Conservation (phyloP, 192 early-diverging fungal species). For the Podila verticillata region DNA sequence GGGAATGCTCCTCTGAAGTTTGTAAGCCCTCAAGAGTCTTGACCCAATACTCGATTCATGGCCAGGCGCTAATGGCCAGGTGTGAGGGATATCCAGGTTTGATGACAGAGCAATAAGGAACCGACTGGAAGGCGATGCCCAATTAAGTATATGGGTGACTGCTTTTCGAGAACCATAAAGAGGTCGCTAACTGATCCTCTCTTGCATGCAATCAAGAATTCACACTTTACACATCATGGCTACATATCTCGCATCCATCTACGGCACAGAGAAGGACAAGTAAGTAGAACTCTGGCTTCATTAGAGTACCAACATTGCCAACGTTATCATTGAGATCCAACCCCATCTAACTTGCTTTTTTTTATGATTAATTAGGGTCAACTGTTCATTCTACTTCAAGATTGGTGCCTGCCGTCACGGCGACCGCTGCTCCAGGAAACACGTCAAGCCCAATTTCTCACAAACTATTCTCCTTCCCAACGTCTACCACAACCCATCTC, state of each 20-base stretch:
- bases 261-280: constrained; percentile 99
- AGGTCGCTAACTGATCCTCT: too few relatives aligned
- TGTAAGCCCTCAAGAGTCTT: too few relatives aligned
- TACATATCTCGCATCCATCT: constrained; percentile 88
- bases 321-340: neutral
- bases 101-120: too few relatives aligned
- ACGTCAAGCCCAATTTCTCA: constrained; percentile 95
- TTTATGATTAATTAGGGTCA: constrained; percentile 67
- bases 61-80: too few relatives aligned
- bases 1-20: too few relatives aligned
- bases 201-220: too few relatives aligned
- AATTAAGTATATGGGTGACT: too few relatives aligned
- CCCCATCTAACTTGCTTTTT: neutral
- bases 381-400: constrained; percentile 99
- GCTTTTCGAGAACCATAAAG: too few relatives aligned
- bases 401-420: constrained; percentile 99
- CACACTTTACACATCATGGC: constrained; percentile 63
- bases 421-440: constrained; percentile 96
- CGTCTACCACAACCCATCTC: constrained; percentile 93
- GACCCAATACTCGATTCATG: too few relatives aligned
- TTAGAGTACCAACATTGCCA: neutral
- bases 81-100: too few relatives aligned
- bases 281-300: constrained; percentile 38
- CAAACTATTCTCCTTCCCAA: constrained; percentile 95
- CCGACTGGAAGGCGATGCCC: too few relatives aligned